These are phyloP conservation scores for Setomelanomma holmii DNA, from an alignment of 2,329 filamentous ascomycete species.

Conservation along the genomic window DNA sequence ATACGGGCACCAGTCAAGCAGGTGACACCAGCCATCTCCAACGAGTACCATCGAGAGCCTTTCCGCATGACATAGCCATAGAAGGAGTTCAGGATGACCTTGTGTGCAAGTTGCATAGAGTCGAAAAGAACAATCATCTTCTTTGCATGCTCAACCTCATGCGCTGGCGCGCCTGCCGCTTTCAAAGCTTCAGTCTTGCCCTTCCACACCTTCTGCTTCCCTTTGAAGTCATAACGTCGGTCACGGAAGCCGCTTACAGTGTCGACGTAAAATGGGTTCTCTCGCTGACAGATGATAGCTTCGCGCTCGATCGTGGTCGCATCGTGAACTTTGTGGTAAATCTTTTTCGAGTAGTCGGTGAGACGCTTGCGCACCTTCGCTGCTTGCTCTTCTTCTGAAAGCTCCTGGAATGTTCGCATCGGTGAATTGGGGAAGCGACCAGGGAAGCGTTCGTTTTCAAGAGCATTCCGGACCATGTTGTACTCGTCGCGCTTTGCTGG, in stretches of 20 bases:
- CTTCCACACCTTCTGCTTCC: constrained; percentile 98
- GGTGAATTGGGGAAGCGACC: constrained; percentile 76
- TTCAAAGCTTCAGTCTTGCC: constrained; percentile 90
- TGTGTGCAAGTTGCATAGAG: constrained; percentile 94
- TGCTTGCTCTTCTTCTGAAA: constrained; percentile 83
- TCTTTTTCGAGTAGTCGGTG: constrained; percentile 94
- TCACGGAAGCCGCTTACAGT: constrained; percentile 97
- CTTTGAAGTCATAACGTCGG: constrained; percentile 97
- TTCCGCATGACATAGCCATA: constrained; percentile 99
- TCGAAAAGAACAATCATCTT: constrained; percentile 99
- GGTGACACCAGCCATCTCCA: constrained; percentile 99
- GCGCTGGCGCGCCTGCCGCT: constrained; percentile 74
- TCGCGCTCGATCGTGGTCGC: constrained; percentile 90
- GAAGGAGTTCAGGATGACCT: constrained; percentile 98
- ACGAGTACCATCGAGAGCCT: constrained; percentile 97
- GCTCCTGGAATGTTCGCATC: constrained; percentile 77
- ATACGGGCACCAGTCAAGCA: constrained; percentile 96
- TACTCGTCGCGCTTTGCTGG: constrained; percentile 97
- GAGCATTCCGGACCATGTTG: constrained; percentile 94
- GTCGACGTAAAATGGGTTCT: constrained; percentile 98
- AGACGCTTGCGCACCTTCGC: constrained; percentile 82
- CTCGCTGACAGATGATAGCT: constrained; percentile 96
- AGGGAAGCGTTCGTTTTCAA: constrained; percentile 93
- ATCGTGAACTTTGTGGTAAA: constrained; percentile 99
- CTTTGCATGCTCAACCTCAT: constrained; percentile 90